phyloP scores from a whole-genome alignment of 73 alveolate species.

The Tetrahymena thermophila region DNA sequence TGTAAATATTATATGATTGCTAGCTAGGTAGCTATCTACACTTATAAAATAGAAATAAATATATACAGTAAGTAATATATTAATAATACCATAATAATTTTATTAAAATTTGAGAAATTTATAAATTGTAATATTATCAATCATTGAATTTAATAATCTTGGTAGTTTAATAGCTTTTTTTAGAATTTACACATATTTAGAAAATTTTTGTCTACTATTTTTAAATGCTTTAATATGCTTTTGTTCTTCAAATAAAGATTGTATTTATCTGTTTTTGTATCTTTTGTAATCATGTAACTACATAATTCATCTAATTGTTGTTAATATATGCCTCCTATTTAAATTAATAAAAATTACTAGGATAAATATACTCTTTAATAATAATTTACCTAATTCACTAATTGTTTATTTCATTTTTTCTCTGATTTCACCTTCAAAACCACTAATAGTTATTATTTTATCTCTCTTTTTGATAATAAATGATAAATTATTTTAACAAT shows the following conservation, averaged over 20 bases:
- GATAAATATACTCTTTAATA: too few relatives aligned
- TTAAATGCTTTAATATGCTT: background rate
- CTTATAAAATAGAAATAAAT: too few relatives aligned
- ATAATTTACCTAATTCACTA: background rate
- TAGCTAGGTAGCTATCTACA: too few relatives aligned
- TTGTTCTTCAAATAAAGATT: background rate
- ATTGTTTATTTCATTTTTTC: background rate
- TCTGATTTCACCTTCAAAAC: background rate
- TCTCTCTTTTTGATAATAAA: background rate
- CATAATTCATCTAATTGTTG: background rate
- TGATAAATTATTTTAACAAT: too few relatives aligned
- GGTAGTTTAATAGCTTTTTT: background rate
- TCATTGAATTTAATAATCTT: background rate
- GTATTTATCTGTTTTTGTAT: background rate
- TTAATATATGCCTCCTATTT: background rate
- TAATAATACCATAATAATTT: too few relatives aligned
- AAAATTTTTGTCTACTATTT: background rate
- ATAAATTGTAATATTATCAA: too few relatives aligned
- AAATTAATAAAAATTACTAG: background rate
- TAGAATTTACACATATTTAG: background rate
- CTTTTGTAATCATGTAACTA: background rate
- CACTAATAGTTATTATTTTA: background rate
- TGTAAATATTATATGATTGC: too few relatives aligned
- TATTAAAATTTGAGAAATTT: too few relatives aligned
- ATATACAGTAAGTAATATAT: too few relatives aligned